Base-by-base conservation (phyloP, 768 basidiomycete species). In the Calocera viscosa region DNA sequence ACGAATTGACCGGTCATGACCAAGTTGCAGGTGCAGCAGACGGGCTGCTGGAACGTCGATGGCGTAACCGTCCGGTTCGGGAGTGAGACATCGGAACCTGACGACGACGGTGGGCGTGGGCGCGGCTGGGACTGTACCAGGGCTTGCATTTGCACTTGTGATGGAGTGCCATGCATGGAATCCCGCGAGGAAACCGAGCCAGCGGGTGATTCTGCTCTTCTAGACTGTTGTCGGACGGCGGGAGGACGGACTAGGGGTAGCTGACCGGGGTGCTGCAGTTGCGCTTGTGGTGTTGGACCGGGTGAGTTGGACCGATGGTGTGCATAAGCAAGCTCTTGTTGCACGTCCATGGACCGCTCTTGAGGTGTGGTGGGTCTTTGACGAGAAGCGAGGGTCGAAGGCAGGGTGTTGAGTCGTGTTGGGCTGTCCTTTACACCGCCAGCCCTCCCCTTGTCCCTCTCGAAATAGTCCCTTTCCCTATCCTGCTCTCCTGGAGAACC, bases 1-100 rank as follows among this genome's bases (percentile, higher is more conserved):
- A 99, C 96, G 77, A 97, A 98, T 60, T 94, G 93, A 14, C 96
- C 95, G 68, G 93, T 88, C 85, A 97, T 79, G 11, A 74, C 74
- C 66, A 74, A 70, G 17, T 71, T 70, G 68, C 78, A 79, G 53
- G 74, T 75, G n/a, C 77, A 75, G 65, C 78, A 79, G 28, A 65
- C 30, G 26, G 53, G 53, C 30, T 60, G 53, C 30, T 60, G 53
- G 26, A 60, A 60, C 5, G 53, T 60, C 30, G 53, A 60, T 10
- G 53, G 53, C 2, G 53, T 60, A 26, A 60, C 53, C 14, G 53
- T 60, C 5, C 53, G 53, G 53, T 60, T 60, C 14, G 53, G 53
- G 14, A 60, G 26, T 28, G 53, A 60, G 53, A 26, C 53, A 60
- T 60, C 53, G 53, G 53, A 60, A 10, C 53, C 53, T 10, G 53